These are phyloP conservation scores for Saccharomycopsis amapae DNA, from an alignment of 805 yeast species.

Conservation along the genomic window DNA sequence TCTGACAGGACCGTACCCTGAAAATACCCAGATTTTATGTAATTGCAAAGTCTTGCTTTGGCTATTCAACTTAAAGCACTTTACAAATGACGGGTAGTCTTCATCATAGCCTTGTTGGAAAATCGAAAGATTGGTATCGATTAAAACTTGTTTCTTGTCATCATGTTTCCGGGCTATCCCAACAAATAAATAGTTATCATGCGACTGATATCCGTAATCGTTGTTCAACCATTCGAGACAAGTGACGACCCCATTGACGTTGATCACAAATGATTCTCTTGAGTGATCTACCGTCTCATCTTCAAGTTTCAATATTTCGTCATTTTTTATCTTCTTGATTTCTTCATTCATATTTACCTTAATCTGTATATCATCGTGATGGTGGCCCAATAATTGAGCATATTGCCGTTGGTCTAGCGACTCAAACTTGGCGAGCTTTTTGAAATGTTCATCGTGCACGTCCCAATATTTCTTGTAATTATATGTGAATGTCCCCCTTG, in stretches of 20 bases:
- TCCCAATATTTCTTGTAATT: not conserved
- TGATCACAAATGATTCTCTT: conserved; percentile 1
- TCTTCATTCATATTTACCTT: too few relatives aligned
- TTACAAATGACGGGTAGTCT: not conserved
- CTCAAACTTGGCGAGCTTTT: not conserved
- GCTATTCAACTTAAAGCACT: conserved; percentile 5
- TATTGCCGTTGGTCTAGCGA: too few relatives aligned
- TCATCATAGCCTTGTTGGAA: not conserved
- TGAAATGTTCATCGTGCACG: too few relatives aligned
- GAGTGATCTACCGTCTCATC: not conserved
- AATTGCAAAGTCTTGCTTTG: not conserved
- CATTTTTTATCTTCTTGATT: too few relatives aligned
- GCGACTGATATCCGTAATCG: not conserved
- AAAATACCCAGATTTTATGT: not conserved
- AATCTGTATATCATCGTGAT: too few relatives aligned
- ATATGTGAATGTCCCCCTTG: not conserved
- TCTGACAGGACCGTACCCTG: conserved; percentile 2
- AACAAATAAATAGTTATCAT: conserved; percentile 10
- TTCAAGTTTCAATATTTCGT: not conserved
- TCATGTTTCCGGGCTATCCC: not conserved
- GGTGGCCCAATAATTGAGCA: too few relatives aligned
- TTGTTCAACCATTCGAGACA: conserved; percentile 9
- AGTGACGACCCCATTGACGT: conserved; percentile 11
- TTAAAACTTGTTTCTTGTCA: not conserved
- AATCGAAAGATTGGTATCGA: conserved; percentile 4